Evolutionary conservation across 192 early-diverging fungal genomes (phyloP).

Genomic region (Coemansia sp.): DNA sequence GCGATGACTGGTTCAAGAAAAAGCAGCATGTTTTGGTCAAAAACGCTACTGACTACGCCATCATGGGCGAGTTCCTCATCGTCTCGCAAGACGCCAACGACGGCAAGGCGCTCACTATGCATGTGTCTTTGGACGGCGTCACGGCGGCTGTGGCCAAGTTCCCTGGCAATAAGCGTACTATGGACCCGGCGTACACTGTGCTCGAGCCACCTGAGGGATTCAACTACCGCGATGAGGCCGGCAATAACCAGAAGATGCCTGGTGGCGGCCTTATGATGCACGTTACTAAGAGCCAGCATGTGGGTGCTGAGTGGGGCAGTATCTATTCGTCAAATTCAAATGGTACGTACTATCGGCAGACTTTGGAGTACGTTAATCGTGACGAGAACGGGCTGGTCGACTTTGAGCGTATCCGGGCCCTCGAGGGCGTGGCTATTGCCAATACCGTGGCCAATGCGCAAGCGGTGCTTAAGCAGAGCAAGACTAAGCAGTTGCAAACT

Average conservation of each 20-base stretch:
- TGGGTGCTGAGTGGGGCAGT: slow-evolving; percentile 70
- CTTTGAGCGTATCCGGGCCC: slow-evolving; percentile 83
- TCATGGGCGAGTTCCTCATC: slow-evolving; percentile 77
- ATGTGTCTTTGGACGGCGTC: slow-evolving; percentile 73
- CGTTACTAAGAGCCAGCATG: slow-evolving; percentile 58
- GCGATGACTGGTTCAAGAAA: slow-evolving; percentile 57
- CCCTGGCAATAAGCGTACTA: slow-evolving; percentile 63
- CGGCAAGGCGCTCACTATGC: slow-evolving; percentile 55
- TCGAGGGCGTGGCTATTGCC: slow-evolving; percentile 81
- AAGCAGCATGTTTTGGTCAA: slow-evolving; percentile 57
- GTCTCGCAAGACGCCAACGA: slow-evolving; percentile 59
- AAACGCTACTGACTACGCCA: slow-evolving; percentile 74
- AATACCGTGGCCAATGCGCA: slow-evolving; percentile 74
- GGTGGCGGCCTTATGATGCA: slow-evolving; percentile 62
- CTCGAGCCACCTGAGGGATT: slow-evolving; percentile 62
- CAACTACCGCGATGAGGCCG: slow-evolving; percentile 34
- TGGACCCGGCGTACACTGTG: slow-evolving; percentile 66
- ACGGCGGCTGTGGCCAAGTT: slow-evolving; percentile 69
- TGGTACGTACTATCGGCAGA: slow-evolving; percentile 74
- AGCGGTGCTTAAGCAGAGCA: slow-evolving; percentile 52
- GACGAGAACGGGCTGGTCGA: slow-evolving; percentile 77
- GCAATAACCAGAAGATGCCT: slow-evolving; percentile 44
- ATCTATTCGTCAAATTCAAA: slow-evolving; percentile 91
- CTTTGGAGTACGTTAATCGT: slow-evolving; percentile 74
- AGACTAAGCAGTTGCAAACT: slow-evolving; percentile 63